Percentiles rank a stretch among this genome's conserved stretches.
Conservation (phyloP, 257 asterid species). For the Pogostemon cablin region DNA sequence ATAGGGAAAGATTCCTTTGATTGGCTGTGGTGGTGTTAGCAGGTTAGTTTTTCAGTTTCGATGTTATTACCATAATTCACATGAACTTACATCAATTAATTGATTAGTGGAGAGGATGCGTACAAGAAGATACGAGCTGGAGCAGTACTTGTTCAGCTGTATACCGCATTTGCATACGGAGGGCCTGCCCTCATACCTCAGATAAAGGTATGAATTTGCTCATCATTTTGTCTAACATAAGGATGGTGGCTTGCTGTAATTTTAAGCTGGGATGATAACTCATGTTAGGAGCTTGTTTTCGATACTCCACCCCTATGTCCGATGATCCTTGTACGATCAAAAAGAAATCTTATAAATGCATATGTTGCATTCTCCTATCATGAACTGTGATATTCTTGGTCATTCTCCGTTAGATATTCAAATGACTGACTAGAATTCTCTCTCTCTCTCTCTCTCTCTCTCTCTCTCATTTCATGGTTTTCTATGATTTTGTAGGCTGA, state of each 20-base stretch:
- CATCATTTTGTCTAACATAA: not conserved
- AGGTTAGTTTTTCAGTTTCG: constrained; percentile 49
- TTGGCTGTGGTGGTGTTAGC: constrained; percentile 96
- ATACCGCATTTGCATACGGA: constrained; percentile 93
- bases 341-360: too few species aligned
- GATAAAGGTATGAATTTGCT: constrained; percentile 61
- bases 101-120: constrained; percentile 88
- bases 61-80: constrained; percentile 11
- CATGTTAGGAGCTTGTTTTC: too few species aligned
- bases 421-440: not conserved
- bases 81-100: constrained; percentile 24
- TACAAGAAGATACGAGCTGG: constrained; percentile 94
- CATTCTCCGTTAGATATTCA: not conserved
- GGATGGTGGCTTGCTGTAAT: not conserved
- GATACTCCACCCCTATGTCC: not conserved
- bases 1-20: constrained; percentile 83
- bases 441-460: not conserved
- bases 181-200: constrained; percentile 96
- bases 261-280: not conserved
- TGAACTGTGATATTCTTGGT: too few species aligned
- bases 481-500: constrained; percentile 55
- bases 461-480: not conserved
- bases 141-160: constrained; percentile 93
- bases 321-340: not conserved
- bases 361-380: too few species aligned